Percentiles rank a stretch among this genome's conserved stretches.
phyloP scores from a whole-genome alignment of 495 filamentous ascomycete genomes.

The Tuber magnatum region DNA sequence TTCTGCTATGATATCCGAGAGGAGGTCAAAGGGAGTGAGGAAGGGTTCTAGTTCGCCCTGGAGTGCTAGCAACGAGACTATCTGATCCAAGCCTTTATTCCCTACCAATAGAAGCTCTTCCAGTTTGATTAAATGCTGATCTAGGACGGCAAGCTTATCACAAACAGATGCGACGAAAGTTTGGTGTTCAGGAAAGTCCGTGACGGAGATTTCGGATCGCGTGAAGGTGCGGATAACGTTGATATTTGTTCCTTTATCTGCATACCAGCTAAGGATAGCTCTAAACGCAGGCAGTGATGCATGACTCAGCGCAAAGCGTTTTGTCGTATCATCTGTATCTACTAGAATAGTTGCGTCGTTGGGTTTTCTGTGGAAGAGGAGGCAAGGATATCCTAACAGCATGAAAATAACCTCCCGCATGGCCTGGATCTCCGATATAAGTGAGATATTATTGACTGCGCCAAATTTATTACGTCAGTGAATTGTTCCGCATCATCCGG shows the following conservation, averaged over 20 bases:
- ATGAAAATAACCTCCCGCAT: slow-evolving; percentile 76
- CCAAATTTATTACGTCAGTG: slow-evolving; percentile 36
- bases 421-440: slow-evolving; percentile 63
- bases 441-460: slow-evolving; percentile 43
- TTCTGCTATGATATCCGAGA: slow-evolving; percentile 48
- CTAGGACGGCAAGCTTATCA: slow-evolving; percentile 44
- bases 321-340: slow-evolving; percentile 15
- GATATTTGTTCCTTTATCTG: slow-evolving; percentile 42
- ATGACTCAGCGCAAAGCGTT: slow-evolving; percentile 41
- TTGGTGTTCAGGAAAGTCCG: slow-evolving; percentile 29
- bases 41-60: slow-evolving; percentile 53
- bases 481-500: background rate
- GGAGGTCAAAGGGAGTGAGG: slow-evolving; percentile 50
- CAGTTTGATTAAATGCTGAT: slow-evolving; percentile 46
- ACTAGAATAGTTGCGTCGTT: slow-evolving; percentile 37
- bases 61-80: slow-evolving; percentile 51
- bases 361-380: slow-evolving; percentile 53
- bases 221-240: slow-evolving; percentile 45
- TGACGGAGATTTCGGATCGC: background rate
- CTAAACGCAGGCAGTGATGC: slow-evolving; percentile 39
- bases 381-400: slow-evolving; percentile 71
- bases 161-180: slow-evolving; percentile 39
- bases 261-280: slow-evolving; percentile 37
- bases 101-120: slow-evolving; percentile 46
- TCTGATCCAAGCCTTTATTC: slow-evolving; percentile 33